Base-by-base conservation (phyloP, 176 grass and related monocot species). In the Puya raimondii region DNA sequence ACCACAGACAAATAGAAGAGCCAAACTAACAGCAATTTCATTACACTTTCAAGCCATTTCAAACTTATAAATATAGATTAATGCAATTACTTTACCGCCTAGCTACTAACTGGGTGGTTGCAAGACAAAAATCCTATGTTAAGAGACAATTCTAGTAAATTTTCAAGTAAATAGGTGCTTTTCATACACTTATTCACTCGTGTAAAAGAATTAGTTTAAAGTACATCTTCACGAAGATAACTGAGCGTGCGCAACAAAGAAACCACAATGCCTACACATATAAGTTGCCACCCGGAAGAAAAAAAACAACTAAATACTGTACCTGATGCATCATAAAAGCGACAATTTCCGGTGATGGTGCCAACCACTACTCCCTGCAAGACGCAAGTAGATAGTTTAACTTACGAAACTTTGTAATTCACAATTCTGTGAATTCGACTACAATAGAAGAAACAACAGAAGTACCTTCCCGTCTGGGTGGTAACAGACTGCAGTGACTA, bases 401-500 rank as follows among this genome's bases (percentile, higher is more conserved):
- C 10, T 48, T 18, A 53, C 6, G 16, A 15, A 74, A 64, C 29
- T 51, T 10, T 42, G 64, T 0, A 27, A 33, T 9, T 65, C 50
- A 16, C 8, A 65, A 65, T 65, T 20, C 14, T 21, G 12, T 15
- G 53, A 23, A 52, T 23, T 10, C 16, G 12, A 25, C 21, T 16
- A 25, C 12, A 21, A 70, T 10, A 25, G 68, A 14, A 11, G 10
- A n/a, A 23, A 23, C 25, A 23, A 52, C 10, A 12, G 18, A 47
- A 25, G 48, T 52, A 72, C 70, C 53, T 72, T 56, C 12, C 70
- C 70, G 21, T 61, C 53, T 3, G 51, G 53, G 7, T 11, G 80
- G 73, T 94, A 99, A 80, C 87, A 86, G 73, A 94, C 76, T 50
- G 90, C 85, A 61, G 90, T 99, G 17, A 91, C 78, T 53, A 99